Evolutionary conservation across 768 basidiomycete genomes (phyloP), one percentile per base, ranked within the genome.

Genomic region (Suillus discolor): DNA sequence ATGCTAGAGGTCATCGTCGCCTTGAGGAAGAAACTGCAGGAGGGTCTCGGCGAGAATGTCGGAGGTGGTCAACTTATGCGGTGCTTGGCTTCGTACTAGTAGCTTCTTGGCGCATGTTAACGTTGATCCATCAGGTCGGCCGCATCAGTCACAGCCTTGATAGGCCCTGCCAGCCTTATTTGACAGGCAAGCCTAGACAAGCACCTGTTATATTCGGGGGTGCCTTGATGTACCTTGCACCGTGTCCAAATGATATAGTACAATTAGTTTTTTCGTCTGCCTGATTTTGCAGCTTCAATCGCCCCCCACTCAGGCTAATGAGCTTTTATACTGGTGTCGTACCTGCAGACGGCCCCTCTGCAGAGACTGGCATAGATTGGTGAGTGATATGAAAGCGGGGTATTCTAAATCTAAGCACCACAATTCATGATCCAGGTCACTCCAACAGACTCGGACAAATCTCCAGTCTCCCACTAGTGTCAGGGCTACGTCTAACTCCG

Each of bases 91-190:
- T 31, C 31, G 31, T 31, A 6, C 31, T 31, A 31, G 31, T 31
- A 31, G 15, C 15, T 16, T 16, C 51, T 28, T 28, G 25, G 25
- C 51, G 4, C 51, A 54, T 54, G 31, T 31, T 28, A 25, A 49
- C 23, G 47, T 23, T 49, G 23, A 6, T 49, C 12, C 23, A 44
- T 44, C 42, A 44, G 36, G 36, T 11, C 36, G 36, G 11, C 11
- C 36, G 3, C 44, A 47, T 54, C 28, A 54, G 28, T 54, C 53
- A 54, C 53, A 54, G 53, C 53, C 28, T 54, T 54, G 53, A 54
- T 34, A 28, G 25, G 28, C 7, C 15, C 49, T 49, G 23, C 23
- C n/a, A 47, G 36, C 36, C 36, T 38, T 23, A 5, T 23, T 53
- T 16, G 51, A 28, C 25, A 28, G 51, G 28, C 54, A 12, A 31